Evolutionary conservation across 2,329 filamentous ascomycete species (phyloP).

Genomic region (Lasiodiplodia gonubiensis): DNA sequence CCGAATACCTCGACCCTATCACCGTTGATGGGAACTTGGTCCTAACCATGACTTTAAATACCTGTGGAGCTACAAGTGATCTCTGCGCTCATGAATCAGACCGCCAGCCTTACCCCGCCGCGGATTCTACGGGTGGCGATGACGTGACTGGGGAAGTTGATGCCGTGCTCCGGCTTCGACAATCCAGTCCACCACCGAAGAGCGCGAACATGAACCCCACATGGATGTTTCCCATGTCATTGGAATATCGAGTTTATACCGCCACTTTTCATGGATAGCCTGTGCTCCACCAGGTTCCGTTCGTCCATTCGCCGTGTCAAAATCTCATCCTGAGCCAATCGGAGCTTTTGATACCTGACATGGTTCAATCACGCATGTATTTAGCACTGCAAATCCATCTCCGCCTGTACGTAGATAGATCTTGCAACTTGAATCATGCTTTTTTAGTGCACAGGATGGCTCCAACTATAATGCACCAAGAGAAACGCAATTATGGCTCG

Average conservation of each 20-base stretch:
- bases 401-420: not conserved
- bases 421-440: not conserved
- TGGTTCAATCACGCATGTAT: not conserved
- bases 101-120: not conserved
- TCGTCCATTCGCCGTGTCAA: not conserved
- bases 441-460: slow-evolving; percentile 1
- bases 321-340: not conserved
- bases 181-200: not conserved
- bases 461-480: slow-evolving; percentile 11
- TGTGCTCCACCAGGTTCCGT: not conserved
- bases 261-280: not conserved
- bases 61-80: not conserved
- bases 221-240: not conserved
- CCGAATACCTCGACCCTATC: not conserved
- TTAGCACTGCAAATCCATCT: slow-evolving; percentile 7
- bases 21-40: not conserved
- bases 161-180: slow-evolving; percentile 15
- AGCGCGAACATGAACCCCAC: not conserved
- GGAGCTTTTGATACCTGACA: not conserved
- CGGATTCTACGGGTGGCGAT: not conserved
- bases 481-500: not conserved
- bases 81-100: not conserved
- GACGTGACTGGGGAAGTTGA: slow-evolving; percentile 21
- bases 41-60: not conserved
- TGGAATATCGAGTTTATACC: not conserved